Evolutionary conservation across 257 asterid species (phyloP).

Genomic region (Solanum rostratum): DNA sequence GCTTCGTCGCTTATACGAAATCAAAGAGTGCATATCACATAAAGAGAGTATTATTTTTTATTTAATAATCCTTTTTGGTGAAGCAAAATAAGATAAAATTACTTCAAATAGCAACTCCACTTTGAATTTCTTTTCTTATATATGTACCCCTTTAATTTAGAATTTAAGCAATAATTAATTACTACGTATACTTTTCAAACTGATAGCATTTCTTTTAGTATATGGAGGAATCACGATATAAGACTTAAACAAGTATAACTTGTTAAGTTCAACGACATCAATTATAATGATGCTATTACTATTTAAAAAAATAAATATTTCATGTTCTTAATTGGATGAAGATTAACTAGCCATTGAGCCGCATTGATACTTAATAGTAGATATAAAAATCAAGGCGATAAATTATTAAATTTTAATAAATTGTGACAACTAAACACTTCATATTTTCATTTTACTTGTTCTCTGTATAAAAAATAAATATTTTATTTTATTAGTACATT

Average conservation of each 20-base stretch:
- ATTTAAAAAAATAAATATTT: not conserved
- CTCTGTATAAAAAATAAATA: no score
- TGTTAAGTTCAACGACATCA: not conserved
- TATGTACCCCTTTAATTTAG: not conserved
- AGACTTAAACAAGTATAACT: not conserved
- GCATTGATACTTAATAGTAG: no score
- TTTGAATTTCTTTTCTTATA: not conserved
- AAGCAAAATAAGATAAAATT: not conserved
- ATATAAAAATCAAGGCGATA: no score
- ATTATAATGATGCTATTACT: not conserved
- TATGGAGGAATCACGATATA: not conserved
- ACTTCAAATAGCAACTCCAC: not conserved
- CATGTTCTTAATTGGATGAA: not conserved
- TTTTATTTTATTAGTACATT: no score
- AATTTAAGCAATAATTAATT: not conserved
- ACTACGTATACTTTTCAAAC: not conserved
- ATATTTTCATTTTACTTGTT: no score
- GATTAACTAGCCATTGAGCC: no score
- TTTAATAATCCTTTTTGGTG: not conserved
- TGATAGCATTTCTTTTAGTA: not conserved
- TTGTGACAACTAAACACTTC: no score
- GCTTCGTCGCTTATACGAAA: no score
- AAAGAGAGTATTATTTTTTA: no score
- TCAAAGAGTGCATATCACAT: no score
- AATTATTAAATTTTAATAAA: no score